Conservation (phyloP, 768 basidiomycete species). For the Russula vinacea region DNA sequence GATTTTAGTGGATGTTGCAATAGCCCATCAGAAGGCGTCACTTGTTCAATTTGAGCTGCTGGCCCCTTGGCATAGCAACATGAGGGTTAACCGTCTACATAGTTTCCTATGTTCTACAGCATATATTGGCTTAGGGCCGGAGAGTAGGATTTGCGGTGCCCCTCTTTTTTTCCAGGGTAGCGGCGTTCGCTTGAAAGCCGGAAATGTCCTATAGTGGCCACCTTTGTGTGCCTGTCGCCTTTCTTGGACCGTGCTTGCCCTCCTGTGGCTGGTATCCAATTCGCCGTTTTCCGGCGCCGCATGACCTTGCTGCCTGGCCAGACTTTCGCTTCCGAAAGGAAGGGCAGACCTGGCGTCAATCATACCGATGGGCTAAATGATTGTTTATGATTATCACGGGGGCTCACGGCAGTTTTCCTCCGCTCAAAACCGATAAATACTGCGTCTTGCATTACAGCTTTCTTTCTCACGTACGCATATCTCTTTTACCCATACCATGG, state of each 20-base stretch:
- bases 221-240: slow-evolving; percentile 5
- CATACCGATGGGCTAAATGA: slow-evolving; percentile 4
- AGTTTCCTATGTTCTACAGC: not conserved
- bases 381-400: not conserved
- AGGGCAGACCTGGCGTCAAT: slow-evolving; percentile 23
- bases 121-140: slow-evolving; percentile 8
- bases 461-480: slow-evolving; percentile 18
- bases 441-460: not conserved
- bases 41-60: not conserved
- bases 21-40: slow-evolving; percentile 13
- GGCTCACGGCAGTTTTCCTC: slow-evolving; percentile 19
- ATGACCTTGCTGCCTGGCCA: not conserved
- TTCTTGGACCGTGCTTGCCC: not conserved
- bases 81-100: not conserved
- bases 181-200: slow-evolving; percentile 23
- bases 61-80: not conserved
- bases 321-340: slow-evolving; percentile 9
- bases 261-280: not conserved
- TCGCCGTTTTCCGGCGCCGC: slow-evolving; percentile 21
- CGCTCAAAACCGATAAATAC: slow-evolving; percentile 22
- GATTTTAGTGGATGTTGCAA: slow-evolving; percentile 1
- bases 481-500: slow-evolving; percentile 5
- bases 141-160: not conserved
- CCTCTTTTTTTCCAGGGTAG: slow-evolving; percentile 23
- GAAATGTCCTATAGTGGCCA: not conserved